Conservation (phyloP, 768 basidiomycete genomes). For the Xerocomus potaroensis region DNA sequence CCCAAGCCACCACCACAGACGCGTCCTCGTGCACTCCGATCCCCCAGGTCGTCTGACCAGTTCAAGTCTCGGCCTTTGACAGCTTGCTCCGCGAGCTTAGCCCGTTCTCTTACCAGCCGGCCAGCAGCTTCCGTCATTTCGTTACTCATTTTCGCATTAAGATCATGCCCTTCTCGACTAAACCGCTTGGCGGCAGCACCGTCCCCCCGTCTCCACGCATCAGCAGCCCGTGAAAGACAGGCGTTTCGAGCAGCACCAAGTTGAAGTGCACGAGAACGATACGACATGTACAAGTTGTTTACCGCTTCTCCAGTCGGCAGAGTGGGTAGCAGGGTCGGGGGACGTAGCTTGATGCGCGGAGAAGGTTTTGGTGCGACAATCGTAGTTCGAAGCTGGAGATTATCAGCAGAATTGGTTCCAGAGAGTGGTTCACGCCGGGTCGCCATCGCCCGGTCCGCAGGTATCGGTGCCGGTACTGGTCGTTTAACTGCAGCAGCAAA, state of each 20-base stretch:
- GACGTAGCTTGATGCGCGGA: slow-evolving; percentile 77
- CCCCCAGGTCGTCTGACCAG: slow-evolving; percentile 83
- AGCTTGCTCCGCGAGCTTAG: slow-evolving; percentile 68
- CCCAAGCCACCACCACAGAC: slow-evolving; percentile 79
- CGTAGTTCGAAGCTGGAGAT: slow-evolving; percentile 58
- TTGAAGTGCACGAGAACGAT: slow-evolving; percentile 83
- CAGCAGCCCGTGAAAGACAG: slow-evolving; percentile 90
- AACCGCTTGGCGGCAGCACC: slow-evolving; percentile 95
- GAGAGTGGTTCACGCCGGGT: slow-evolving; percentile 58
- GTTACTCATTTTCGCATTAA: slow-evolving; percentile 84
- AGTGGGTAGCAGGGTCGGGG: slow-evolving; percentile 83
- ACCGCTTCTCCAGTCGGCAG: slow-evolving; percentile 80
- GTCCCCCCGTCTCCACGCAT: slow-evolving; percentile 93
- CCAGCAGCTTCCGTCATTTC: slow-evolving; percentile 85
- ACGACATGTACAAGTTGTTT: slow-evolving; percentile 81
- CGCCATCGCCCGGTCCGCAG: slow-evolving; percentile 37
- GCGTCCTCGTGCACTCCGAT: slow-evolving; percentile 71
- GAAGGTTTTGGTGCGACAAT: slow-evolving; percentile 79
- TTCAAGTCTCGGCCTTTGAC: slow-evolving; percentile 63
- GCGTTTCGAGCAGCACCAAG: slow-evolving; percentile 93
- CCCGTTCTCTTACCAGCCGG: slow-evolving; percentile 81
- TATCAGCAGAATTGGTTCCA: slow-evolving; percentile 46
- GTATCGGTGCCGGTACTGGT: slow-evolving; percentile 29
- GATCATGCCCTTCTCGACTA: slow-evolving; percentile 87
- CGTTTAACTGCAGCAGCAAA: slow-evolving; percentile 92